These are phyloP conservation scores for Trapa bicornis DNA, from an alignment of 345 rosid species.

Conservation along the genomic window DNA sequence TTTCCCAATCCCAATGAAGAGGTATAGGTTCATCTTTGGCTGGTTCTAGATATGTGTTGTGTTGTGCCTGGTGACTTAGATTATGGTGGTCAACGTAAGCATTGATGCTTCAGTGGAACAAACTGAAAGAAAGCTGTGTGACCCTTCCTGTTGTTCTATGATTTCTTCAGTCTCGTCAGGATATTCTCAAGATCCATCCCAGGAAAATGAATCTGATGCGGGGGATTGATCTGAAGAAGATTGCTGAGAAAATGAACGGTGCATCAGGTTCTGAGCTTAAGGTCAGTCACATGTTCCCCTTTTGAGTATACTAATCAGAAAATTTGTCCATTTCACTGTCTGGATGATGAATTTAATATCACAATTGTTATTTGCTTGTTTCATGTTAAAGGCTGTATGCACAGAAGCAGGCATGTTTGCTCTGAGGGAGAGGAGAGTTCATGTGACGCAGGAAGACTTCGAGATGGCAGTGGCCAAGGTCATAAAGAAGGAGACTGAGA, in stretches of 20 bases:
- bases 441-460: slow-evolving; percentile 95
- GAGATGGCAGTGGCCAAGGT: slow-evolving; percentile 99
- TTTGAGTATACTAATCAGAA: not conserved
- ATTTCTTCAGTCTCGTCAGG: slow-evolving; percentile 67
- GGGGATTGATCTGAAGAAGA: slow-evolving; percentile 93
- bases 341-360: not conserved
- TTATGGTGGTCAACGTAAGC: not conserved
- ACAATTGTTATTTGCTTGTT: not conserved
- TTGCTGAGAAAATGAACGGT: slow-evolving; percentile 97
- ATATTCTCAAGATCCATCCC: slow-evolving; percentile 92
- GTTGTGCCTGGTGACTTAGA: not conserved
- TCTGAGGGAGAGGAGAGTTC: slow-evolving; percentile 88
- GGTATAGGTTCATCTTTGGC: slow-evolving; percentile 18
- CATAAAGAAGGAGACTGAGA: slow-evolving; percentile 98
- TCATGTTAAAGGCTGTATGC: slow-evolving; percentile 68
- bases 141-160: not conserved
- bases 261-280: slow-evolving; percentile 98
- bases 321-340: not conserved
- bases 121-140: not conserved
- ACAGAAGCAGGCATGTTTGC: slow-evolving; percentile 99
- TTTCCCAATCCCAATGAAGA: slow-evolving; percentile 97
- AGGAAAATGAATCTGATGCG: slow-evolving; percentile 97
- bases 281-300: slow-evolving; percentile 28
- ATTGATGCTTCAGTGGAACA: not conserved
- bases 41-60: not conserved